Conservation (phyloP, 306 rosid species). For the Cyclanthera cordifolia region DNA sequence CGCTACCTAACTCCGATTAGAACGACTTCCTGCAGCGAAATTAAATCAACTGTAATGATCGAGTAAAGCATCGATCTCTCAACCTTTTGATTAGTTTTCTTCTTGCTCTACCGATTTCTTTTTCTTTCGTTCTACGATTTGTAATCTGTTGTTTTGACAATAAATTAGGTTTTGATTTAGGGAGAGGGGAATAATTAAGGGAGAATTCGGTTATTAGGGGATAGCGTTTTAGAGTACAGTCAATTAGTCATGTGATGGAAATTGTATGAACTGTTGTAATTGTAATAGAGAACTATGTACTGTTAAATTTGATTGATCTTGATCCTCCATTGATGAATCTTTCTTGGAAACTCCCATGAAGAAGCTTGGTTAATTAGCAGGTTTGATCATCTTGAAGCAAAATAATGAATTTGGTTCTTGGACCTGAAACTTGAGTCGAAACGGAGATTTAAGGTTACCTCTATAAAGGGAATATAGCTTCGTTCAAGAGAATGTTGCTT, state of each 20-base stretch:
- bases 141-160: too few relatives aligned
- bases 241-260: too few relatives aligned
- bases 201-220: background rate
- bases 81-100: background rate
- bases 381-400: slow-evolving; percentile 5
- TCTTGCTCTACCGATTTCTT: background rate
- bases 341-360: background rate
- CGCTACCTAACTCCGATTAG: slow-evolving; percentile 3
- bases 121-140: background rate
- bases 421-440: background rate
- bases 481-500: background rate
- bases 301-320: background rate
- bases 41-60: background rate
- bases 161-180: background rate
- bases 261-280: background rate
- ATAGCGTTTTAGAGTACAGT: too few relatives aligned
- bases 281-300: background rate
- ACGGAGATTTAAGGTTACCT: background rate
- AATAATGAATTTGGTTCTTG: background rate
- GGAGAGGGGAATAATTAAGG: slow-evolving; percentile 6
- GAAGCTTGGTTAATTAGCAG: background rate
- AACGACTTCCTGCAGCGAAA: background rate
- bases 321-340: slow-evolving; percentile 11
- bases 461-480: background rate
- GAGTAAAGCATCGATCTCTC: too few relatives aligned